These are phyloP conservation scores for Coemansia sp. DNA, from an alignment of 192 early-diverging fungal species.

Conservation along the genomic window DNA sequence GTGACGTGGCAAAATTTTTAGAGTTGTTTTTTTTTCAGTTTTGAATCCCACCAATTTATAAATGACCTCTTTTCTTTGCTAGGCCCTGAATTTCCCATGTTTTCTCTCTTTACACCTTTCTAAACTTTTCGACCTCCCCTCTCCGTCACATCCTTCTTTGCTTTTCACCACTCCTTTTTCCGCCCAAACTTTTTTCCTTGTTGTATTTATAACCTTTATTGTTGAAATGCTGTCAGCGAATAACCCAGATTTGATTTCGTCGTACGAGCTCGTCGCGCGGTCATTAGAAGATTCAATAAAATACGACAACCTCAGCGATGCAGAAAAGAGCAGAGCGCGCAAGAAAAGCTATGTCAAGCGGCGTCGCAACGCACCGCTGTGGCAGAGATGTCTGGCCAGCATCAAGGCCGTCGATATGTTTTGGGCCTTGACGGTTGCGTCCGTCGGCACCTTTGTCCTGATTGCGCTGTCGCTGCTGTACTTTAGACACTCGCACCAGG, in stretches of 20 bases:
- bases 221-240: slow-evolving; percentile 16
- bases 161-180: too few relatives aligned
- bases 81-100: background rate
- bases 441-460: slow-evolving; percentile 35
- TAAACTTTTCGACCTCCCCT: background rate
- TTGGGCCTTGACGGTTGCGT: slow-evolving; percentile 41
- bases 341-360: slow-evolving; percentile 7
- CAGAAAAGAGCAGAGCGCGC: slow-evolving; percentile 50
- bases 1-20: background rate
- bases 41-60: background rate
- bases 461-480: slow-evolving; percentile 44
- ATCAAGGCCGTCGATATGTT: slow-evolving; percentile 41
- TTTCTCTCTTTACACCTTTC: background rate
- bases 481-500: slow-evolving; percentile 42
- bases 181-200: background rate
- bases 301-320: slow-evolving; percentile 53
- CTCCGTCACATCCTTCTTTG: too few relatives aligned
- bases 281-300: slow-evolving; percentile 44
- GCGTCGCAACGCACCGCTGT: slow-evolving; percentile 10
- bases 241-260: slow-evolving; percentile 34
- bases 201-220: background rate
- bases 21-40: too few relatives aligned
- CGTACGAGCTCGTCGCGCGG: slow-evolving; percentile 48
- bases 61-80: background rate
- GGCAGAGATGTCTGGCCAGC: slow-evolving; percentile 16